Evolutionary conservation across 345 rosid genomes (phyloP).

Genomic region (Stellera chamaejasme): DNA sequence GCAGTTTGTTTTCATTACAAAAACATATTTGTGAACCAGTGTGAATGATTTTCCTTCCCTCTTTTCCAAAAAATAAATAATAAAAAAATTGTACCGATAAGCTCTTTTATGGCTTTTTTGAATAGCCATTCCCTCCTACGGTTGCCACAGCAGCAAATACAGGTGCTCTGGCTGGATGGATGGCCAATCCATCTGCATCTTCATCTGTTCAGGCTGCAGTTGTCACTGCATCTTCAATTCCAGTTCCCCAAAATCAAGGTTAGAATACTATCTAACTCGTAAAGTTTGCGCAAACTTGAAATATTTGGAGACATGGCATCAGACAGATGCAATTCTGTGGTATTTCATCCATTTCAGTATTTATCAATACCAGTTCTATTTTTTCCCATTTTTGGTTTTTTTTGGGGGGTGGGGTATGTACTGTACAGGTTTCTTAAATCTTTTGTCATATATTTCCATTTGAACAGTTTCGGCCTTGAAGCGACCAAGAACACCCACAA

Average conservation of each 20-base stretch:
- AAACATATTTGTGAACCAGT: no score
- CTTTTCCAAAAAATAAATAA: background rate
- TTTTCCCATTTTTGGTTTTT: no score
- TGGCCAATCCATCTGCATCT: constrained; percentile 71
- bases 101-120: constrained; percentile 8
- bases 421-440: background rate
- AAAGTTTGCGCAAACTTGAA: no score
- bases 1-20: background rate
- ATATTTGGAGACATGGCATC: no score
- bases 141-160: constrained; percentile 47
- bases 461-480: constrained; percentile 51
- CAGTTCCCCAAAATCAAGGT: constrained; percentile 79
- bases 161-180: constrained; percentile 74
- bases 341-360: no score
- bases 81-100: background rate
- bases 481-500: constrained; percentile 70
- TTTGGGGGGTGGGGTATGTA: no score
- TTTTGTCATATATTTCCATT: constrained; percentile 10
- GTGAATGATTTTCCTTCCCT: background rate
- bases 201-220: constrained; percentile 83
- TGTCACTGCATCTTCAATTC: constrained; percentile 70
- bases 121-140: constrained; percentile 42
- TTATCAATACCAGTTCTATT: no score
- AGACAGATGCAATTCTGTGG: no score
- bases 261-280: constrained; percentile 9